Evolutionary conservation across 768 basidiomycete species (phyloP).

Genomic region (Saitozyma sp.): DNA sequence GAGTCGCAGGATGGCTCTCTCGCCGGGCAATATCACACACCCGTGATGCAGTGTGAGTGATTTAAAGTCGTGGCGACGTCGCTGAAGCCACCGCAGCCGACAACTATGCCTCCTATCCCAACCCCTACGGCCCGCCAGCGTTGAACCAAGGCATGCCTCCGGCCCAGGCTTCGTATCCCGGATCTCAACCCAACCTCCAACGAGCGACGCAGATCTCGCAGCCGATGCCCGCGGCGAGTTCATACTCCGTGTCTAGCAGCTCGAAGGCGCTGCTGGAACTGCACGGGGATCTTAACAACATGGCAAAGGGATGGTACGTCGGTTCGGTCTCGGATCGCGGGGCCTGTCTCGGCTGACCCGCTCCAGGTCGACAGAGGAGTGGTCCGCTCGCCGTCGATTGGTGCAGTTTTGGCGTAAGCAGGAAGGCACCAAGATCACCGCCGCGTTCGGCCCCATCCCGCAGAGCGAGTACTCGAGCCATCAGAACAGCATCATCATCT

Average conservation of each 20-base stretch:
- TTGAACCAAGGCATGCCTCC: not conserved
- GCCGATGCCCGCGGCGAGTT: slow-evolving; percentile 13
- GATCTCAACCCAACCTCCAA: slow-evolving; percentile 45
- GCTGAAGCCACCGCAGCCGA: slow-evolving; percentile 7
- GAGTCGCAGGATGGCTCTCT: slow-evolving; percentile 21
- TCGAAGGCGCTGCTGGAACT: slow-evolving; percentile 50
- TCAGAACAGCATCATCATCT: slow-evolving; percentile 77
- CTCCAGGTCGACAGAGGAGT: slow-evolving; percentile 62
- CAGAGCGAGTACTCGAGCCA: slow-evolving; percentile 66
- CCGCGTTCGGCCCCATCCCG: slow-evolving; percentile 72
- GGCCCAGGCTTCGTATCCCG: slow-evolving; percentile 12
- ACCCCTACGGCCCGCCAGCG: slow-evolving; percentile 4
- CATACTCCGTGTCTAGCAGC: slow-evolving; percentile 12
- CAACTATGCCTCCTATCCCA: slow-evolving; percentile 1
- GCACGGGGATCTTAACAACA: slow-evolving; percentile 52
- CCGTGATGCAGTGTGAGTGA: slow-evolving; percentile 8
- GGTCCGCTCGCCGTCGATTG: slow-evolving; percentile 70
- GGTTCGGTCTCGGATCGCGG: not conserved
- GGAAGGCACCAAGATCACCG: slow-evolving; percentile 71
- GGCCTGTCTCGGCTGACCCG: not conserved
- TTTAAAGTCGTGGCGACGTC: too few relatives aligned
- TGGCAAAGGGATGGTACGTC: slow-evolving; percentile 56
- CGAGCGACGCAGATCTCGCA: slow-evolving; percentile 40
- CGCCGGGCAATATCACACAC: not conserved
- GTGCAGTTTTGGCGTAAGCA: slow-evolving; percentile 80